Evolutionary conservation across 208 protist species (phyloP).

Genomic region (Leptomonas pyrrhocoris): DNA sequence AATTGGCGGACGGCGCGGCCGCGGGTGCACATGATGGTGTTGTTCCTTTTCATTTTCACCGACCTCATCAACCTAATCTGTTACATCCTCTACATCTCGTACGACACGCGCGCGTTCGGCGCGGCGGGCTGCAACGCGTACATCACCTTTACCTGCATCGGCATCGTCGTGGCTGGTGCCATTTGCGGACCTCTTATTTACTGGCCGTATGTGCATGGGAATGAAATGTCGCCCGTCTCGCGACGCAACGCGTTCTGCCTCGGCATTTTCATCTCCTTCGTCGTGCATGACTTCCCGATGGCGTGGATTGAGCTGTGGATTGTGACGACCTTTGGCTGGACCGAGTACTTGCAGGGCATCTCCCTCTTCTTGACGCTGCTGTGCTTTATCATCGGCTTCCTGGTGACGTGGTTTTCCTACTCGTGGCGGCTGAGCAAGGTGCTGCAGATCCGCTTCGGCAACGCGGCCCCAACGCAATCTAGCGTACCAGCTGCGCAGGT

Average conservation of each 20-base stretch:
- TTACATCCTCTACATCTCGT: conserved; percentile 57
- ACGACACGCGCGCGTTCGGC: conserved; percentile 11
- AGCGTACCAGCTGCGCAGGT: conserved; percentile 26
- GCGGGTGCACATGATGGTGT: conserved; percentile 48
- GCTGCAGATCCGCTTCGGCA: conserved; percentile 67
- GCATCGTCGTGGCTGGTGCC: conserved; percentile 52
- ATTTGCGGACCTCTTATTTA: conserved; percentile 67
- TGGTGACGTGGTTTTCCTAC: conserved; percentile 75
- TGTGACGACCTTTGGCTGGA: conserved; percentile 60
- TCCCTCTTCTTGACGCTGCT: conserved; percentile 67
- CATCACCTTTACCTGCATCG: conserved; percentile 57
- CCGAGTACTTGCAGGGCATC: conserved; percentile 62
- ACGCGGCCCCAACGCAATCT: conserved; percentile 30
- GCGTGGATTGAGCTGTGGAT: conserved; percentile 79
- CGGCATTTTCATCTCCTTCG: conserved; percentile 60
- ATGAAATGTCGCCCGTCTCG: conserved; percentile 71
- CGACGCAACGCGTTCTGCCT: conserved; percentile 55
- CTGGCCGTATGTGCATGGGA: conserved; percentile 67
- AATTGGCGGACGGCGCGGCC: conserved; percentile 43
- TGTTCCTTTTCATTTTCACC: conserved; percentile 62
- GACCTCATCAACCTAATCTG: conserved; percentile 66
- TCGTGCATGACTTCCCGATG: conserved; percentile 75
- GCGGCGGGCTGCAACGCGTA: conserved; percentile 49
- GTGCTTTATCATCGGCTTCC: conserved; percentile 75
- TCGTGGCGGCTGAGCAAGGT: conserved; percentile 78